A percentile compares a stretch with the other conserved stretches of the same genome.
Conservation (phyloP, 1,139 yeast species). For the Blastobotrys indianensis region DNA sequence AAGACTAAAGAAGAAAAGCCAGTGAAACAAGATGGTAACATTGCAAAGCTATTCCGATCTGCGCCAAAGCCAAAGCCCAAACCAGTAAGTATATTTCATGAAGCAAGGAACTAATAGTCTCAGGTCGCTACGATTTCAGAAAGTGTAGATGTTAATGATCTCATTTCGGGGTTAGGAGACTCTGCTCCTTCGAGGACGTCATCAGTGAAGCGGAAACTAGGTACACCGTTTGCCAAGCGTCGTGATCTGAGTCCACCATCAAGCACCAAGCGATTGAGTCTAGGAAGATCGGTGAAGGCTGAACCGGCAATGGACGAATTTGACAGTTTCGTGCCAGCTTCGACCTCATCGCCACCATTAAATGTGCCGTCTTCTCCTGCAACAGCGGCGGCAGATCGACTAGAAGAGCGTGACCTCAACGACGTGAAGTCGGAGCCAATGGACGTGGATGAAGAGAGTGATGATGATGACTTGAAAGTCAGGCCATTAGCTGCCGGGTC, state of each 20-base stretch:
- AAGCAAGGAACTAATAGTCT: conserved; percentile 4
- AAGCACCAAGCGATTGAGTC: background rate
- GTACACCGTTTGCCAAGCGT: conserved; percentile 1
- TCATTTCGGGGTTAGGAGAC: conserved; percentile 20
- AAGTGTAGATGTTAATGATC: conserved; percentile 28
- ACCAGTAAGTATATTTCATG: conserved; percentile 10
- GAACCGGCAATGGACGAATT: background rate
- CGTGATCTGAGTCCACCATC: conserved; percentile 1
- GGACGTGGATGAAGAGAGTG: conserved; percentile 10
- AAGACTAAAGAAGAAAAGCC: conserved; percentile 26
- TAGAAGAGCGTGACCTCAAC: background rate
- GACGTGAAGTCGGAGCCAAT: background rate
- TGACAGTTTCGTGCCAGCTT: background rate
- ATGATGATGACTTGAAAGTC: conserved; percentile 10
- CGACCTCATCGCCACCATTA: background rate
- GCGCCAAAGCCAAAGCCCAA: conserved; percentile 17
- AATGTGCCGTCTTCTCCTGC: conserved; percentile 7
- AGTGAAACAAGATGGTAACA: conserved; percentile 17
- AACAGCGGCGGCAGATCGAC: background rate
- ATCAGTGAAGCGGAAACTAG: conserved; percentile 13
- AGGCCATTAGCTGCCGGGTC: conserved; percentile 9
- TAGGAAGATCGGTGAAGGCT: background rate
- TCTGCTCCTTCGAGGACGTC: background rate
- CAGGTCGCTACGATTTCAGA: conserved; percentile 25
- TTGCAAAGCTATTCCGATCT: conserved; percentile 22